These are phyloP conservation scores for Arctium lappa DNA, from an alignment of 129 eudicot species.

Conservation along the genomic window DNA sequence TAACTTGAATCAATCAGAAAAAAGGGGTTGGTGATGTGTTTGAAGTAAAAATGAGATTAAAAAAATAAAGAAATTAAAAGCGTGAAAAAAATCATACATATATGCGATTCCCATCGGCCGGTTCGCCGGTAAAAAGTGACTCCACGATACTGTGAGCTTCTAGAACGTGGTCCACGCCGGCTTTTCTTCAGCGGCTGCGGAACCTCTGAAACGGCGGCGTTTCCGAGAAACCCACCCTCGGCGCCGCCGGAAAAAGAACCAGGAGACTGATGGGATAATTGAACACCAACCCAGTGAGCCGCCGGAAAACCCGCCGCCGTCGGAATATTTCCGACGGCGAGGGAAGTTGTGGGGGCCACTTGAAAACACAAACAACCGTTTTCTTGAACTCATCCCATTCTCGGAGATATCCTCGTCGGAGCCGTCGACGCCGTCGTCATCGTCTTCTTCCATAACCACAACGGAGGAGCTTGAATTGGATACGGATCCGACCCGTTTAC, in stretches of 20 bases:
- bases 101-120: too few relatives aligned
- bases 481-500: slow-evolving; percentile 62
- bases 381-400: slow-evolving; percentile 24
- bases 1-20: too few relatives aligned
- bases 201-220: slow-evolving; percentile 39
- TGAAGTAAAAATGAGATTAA: too few relatives aligned
- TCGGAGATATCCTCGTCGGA: slow-evolving; percentile 56
- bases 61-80: too few relatives aligned
- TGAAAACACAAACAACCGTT: slow-evolving; percentile 51
- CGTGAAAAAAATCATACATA: too few relatives aligned
- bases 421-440: slow-evolving; percentile 27
- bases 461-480: slow-evolving; percentile 84
- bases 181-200: too few relatives aligned
- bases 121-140: too few relatives aligned
- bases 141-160: too few relatives aligned
- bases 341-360: slow-evolving; percentile 25
- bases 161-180: too few relatives aligned
- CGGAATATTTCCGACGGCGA: too few relatives aligned
- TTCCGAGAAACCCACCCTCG: slow-evolving; percentile 26
- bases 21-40: too few relatives aligned
- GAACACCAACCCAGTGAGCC: slow-evolving; percentile 81
- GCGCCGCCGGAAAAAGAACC: slow-evolving; percentile 6
- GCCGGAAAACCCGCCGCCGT: slow-evolving; percentile 35
- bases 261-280: slow-evolving; percentile 59
- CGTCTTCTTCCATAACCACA: slow-evolving; percentile 50